Base-by-base conservation (phyloP, 345 rosid genomes). In the Bruguiera gymnorhiza region DNA sequence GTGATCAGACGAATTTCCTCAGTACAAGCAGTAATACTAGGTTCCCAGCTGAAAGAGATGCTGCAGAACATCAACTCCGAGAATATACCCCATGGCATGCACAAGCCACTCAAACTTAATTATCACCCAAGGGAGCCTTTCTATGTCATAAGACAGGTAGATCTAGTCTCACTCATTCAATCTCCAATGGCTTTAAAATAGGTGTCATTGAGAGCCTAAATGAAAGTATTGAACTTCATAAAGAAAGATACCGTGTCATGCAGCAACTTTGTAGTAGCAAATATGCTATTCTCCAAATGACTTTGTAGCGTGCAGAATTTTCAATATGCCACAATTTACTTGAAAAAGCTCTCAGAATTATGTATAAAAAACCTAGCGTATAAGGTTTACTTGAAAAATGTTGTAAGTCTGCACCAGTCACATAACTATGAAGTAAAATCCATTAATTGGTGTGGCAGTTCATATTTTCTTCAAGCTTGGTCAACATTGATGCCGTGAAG, bases 91-190 rank as follows among this genome's bases (percentile, higher is more conserved):
- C 83, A 65, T 39, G 85, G 83, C 57, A 81, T 67, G 75, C 68
- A 37, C 73, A 84, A 84, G 70, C 87, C 90, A 24, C 79, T 88
- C 77, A 91, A 80, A 75, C 88, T 91, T 62, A 84, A 79, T 62
- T 86, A 88, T 82, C 89, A 91, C 63, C 91, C 84, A 1, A 83
- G 82, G 66, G 89, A 86, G 76, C 82, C 98, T 54, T 89, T 91
- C 78, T 91, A 89, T 77, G 86, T 91, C 75, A 84, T 84, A 80
- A 89, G 79, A 83, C 88, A 88, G 98, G 97, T 91, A 82, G 52
- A 1, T 11, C 31, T 15, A 27, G 18, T 23, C 30, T 24, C 19
- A 2, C 6, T 29, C 36, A 43, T 43, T 15, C 29, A 62, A 62
- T 60, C 53, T 30, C 11, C 15, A 43, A 23, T 37, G 74, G 59